Conservation (phyloP, 192 early-diverging fungal genomes). For the Mortierella alpina region DNA sequence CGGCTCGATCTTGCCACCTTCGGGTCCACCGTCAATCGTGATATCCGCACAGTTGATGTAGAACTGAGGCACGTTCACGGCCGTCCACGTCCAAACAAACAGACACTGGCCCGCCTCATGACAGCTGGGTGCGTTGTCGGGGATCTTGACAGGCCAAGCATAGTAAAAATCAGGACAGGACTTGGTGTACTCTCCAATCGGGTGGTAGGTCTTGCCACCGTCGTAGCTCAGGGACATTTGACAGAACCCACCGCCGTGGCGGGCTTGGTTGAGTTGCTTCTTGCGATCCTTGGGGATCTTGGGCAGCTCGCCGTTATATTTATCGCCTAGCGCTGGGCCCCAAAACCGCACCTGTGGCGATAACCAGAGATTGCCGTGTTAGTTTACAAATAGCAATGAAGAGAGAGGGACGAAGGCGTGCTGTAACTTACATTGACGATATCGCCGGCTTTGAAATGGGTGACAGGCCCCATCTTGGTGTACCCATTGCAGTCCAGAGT, state of each 20-base stretch:
- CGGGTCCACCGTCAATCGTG: constrained; percentile 54
- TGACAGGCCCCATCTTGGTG: constrained; percentile 23
- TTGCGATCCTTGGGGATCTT: background rate
- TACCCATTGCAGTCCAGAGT: constrained; percentile 36
- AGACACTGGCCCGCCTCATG: constrained; percentile 34
- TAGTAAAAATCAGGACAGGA: constrained; percentile 56
- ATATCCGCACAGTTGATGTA: constrained; percentile 84
- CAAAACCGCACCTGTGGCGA: constrained; percentile 38
- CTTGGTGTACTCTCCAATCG: constrained; percentile 43
- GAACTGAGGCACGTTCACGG: constrained; percentile 75
- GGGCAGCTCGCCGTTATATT: background rate
- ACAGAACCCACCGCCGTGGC: constrained; percentile 75
- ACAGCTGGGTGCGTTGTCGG: constrained; percentile 43
- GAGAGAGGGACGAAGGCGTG: background rate
- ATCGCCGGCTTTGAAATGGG: constrained; percentile 31
- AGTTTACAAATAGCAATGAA: background rate
- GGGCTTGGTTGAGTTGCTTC: constrained; percentile 53
- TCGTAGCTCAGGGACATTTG: constrained; percentile 73
- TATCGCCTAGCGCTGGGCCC: constrained; percentile 16
- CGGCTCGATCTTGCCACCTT: constrained; percentile 13
- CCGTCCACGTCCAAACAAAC: constrained; percentile 69
- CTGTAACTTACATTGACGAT: constrained; percentile 23
- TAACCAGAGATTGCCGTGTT: background rate
- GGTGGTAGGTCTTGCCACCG: constrained; percentile 64
- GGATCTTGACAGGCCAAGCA: constrained; percentile 55